Evolutionary conservation across 208 protist species (phyloP), one percentile per base, ranked within the genome.

Genomic region (Trypanosoma brucei): DNA sequence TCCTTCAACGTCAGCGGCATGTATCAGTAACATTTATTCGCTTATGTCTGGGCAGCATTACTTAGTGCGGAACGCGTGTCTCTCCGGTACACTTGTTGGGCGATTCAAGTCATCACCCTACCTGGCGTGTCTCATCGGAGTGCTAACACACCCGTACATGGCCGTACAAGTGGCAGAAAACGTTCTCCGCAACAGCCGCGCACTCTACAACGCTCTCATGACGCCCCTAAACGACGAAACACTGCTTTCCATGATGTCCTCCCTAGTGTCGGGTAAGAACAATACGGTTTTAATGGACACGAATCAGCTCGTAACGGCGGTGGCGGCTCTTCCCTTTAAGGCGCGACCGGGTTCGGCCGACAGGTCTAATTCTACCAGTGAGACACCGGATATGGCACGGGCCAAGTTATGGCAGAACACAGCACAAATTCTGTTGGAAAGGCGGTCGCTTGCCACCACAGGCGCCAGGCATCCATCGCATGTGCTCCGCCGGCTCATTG

Each of bases 161-260:
- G 86, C 81, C 0, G 54, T 78, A 0, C 64, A 59, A 14, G 82
- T 83, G 42, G 72, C 92, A 33, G 75, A 81, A 31, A 95, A 95
- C 65, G 64, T 88, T 13, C 75, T 75, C 49, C 68, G 79, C 7
- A 95, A 95, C 75, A 88, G 72, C 59, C 71, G 42, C 8, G 60
- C 68, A n/a, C 86, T 92, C 53, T 91, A 81, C 64, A 68, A 79
- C 33, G 69, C 77, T 14, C 68, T 92, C 36, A 81, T 94, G 70
- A 69, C 73, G 48, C 88, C 88, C 2, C 70, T 94, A 48, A 45
- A 75, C 45, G 81, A 84, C 56, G 72, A 82, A 55, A 81, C 59
- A 31, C 68, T 89, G 60, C 75, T 94, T 31, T 51, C 75, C 9
- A 61, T 94, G 48, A 58, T 85, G 4, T 64, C 68, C 7, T 72